Evolutionary conservation across 345 rosid genomes (phyloP).

Genomic region (Moricandia moricandioides): DNA sequence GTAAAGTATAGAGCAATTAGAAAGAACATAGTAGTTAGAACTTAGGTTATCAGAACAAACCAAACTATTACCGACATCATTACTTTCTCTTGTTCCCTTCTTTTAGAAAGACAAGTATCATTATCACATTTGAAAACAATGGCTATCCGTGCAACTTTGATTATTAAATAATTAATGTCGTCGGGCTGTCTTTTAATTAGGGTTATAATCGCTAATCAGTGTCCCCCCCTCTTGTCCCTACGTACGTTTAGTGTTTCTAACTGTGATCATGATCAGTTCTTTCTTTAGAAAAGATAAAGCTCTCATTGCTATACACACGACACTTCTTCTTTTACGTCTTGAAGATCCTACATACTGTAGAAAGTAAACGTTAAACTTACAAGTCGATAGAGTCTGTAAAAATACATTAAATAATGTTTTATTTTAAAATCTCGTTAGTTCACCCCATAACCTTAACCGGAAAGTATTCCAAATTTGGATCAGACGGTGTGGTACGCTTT

Average conservation of each 20-base stretch:
- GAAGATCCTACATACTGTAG: not conserved
- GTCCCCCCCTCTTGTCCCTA: conserved; percentile 34
- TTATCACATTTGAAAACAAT: conserved; percentile 33
- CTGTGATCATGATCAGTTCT: conserved; percentile 20
- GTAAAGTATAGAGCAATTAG: conserved; percentile 24
- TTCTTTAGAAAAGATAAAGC: conserved; percentile 17
- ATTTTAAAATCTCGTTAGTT: not conserved
- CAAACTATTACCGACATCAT: conserved; percentile 40
- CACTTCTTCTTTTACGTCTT: not conserved
- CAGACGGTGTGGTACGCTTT: no score
- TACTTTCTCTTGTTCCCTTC: conserved; percentile 30
- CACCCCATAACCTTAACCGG: no score
- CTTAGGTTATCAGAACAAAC: conserved; percentile 28
- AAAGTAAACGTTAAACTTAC: not conserved
- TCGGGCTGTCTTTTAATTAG: conserved; percentile 34
- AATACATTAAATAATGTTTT: not conserved
- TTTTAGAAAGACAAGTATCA: conserved; percentile 27
- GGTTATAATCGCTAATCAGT: conserved; percentile 26
- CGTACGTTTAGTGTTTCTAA: conserved; percentile 29
- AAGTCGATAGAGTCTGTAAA: not conserved
- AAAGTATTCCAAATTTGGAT: no score
- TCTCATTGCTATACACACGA: conserved; percentile 12
- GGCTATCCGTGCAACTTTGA: conserved; percentile 34
- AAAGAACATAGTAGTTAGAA: conserved; percentile 10
- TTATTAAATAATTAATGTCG: conserved; percentile 36